Evolutionary conservation across 1,284 basidiomycete species (phyloP), one percentile per base, ranked within the genome.

Genomic region (Fomitopsis pinicola): DNA sequence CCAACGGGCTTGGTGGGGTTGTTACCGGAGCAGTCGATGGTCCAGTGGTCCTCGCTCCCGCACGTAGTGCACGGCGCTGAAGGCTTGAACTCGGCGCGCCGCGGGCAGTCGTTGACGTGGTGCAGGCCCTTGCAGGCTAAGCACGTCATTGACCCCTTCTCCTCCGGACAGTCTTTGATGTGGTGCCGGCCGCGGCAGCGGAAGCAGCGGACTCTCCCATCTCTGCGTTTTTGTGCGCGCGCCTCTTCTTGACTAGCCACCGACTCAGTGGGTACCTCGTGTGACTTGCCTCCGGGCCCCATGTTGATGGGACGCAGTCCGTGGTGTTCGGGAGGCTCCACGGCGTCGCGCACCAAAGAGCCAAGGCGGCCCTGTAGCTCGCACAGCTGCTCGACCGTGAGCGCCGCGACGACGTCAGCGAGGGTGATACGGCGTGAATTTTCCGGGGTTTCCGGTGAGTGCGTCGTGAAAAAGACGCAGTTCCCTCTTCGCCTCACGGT

Each of bases 361-460:
- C 52, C 52, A 3, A 45, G 26, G 30, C 42, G 12, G 36, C 19
- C 30, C 42, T 56, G 40, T 28, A 59, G 17, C 40, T 59, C 46
- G 59, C 61, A 61, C 10, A 63, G 19, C 10, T 26, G 50, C 57
- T 69, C 64, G n/a, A 68, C 46, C 6, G 62, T 58, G 19, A 63
- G 55, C 8, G 69, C 68, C 45, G 68, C 60, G 12, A 68, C 67
- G 5, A 73, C 57, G 55, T 73, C 72, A 15, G 65, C 67, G 26
- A 66, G 54, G 0, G 72, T 73, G 52, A 73, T 63, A n/a, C 71
- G 30, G 69, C 10, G 6, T 2, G 48, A 22, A n/a, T 4, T 22
- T 54, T 14, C 12, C 1, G 38, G 10, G 22, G 58, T 38, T 22
- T 7, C 3, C 35, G 36, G 15, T 2, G 58, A 53, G 40, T 19